Base-by-base conservation (phyloP, 768 basidiomycete genomes). In the Termitomyces sp. region DNA sequence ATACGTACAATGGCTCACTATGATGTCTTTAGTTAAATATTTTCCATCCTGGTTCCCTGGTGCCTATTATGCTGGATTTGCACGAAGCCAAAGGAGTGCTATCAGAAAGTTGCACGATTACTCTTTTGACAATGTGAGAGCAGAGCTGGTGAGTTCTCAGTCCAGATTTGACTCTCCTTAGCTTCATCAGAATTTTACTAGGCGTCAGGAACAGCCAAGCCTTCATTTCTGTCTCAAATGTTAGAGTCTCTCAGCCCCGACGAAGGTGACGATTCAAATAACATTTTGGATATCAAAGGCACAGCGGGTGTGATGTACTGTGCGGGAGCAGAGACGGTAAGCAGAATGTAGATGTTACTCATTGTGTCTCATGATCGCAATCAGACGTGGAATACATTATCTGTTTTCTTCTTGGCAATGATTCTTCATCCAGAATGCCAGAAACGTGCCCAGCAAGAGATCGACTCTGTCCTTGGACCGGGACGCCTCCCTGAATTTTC, bases 301-400 rank as follows among this genome's bases (percentile, higher is more conserved):
- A 52, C 54, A 9, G 62, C 65, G 4, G 68, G 53, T 5, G 43
- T 59, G 2, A 57, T 71, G 47, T 66, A 64, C 52, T 46, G 59
- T 50, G 75, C 68, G 21, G 77, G 72, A 25, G 71, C 69, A 11
- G 73, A 75, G 56, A 77, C 77, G 47, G 77, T 76, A 51, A n/a
- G 70, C 60, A 42, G 14, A 31, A 37, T 27, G 12, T 54, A 11
- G 14, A 16, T n/a, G 16, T 14, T 3, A 14, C 19, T 7, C 29
- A 17, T 5, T 16, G 17, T 32, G 5, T 19, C 29, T 37, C 16
- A n/a, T 43, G 16, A 19, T 4, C 5, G n/a, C 3, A 14, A 25
- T 41, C 35, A 75, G 74, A 75, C 71, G 1, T 70, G 64, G 31
- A 66, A 69, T 5, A 60, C 69, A 1, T 46, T 76, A 1, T 58